Evolutionary conservation across 1,284 basidiomycete genomes (phyloP).

Genomic region (Coriolopsis trogii): DNA sequence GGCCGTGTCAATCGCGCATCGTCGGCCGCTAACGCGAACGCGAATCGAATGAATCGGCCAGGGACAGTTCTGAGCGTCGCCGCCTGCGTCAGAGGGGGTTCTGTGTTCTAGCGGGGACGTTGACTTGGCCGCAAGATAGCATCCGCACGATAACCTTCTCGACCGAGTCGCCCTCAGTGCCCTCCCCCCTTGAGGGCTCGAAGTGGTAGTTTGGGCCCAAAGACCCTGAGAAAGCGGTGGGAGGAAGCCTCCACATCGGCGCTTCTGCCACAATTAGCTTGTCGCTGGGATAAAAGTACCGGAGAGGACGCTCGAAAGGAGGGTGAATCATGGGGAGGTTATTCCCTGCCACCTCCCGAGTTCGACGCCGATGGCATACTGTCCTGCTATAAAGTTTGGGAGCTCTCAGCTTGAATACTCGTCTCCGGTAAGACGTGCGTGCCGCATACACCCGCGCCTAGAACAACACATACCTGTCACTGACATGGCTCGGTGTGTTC

Average conservation of each 20-base stretch:
- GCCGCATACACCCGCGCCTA: not conserved
- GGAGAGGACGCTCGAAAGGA: slow-evolving; percentile 1
- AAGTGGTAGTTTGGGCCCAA: no score
- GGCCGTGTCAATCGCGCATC: slow-evolving; percentile 2
- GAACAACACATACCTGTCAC: slow-evolving; percentile 3
- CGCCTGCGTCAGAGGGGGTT: not conserved
- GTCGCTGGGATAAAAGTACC: not conserved
- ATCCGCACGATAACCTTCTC: slow-evolving; percentile 21
- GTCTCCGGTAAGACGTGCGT: not conserved
- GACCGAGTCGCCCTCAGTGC: slow-evolving; percentile 7
- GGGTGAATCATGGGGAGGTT: slow-evolving; percentile 1
- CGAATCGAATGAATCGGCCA: not conserved
- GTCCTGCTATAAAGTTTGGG: slow-evolving; percentile 2
- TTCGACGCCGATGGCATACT: slow-evolving; percentile 2
- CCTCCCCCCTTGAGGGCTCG: no score
- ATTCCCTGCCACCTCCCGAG: slow-evolving; percentile 6
- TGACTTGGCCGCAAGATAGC: slow-evolving; percentile 15
- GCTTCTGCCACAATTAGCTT: no score
- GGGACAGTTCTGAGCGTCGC: slow-evolving; percentile 3
- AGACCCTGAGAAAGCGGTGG: not conserved
- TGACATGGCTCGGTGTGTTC: slow-evolving; percentile 2
- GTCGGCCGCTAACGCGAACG: not conserved
- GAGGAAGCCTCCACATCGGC: no score
- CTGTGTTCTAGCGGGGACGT: slow-evolving; percentile 10
- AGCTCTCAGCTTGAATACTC: not conserved